Evolutionary conservation across 1,139 yeast species (phyloP), one percentile per base, ranked within the genome.

Genomic region (Protomyces inundatus): DNA sequence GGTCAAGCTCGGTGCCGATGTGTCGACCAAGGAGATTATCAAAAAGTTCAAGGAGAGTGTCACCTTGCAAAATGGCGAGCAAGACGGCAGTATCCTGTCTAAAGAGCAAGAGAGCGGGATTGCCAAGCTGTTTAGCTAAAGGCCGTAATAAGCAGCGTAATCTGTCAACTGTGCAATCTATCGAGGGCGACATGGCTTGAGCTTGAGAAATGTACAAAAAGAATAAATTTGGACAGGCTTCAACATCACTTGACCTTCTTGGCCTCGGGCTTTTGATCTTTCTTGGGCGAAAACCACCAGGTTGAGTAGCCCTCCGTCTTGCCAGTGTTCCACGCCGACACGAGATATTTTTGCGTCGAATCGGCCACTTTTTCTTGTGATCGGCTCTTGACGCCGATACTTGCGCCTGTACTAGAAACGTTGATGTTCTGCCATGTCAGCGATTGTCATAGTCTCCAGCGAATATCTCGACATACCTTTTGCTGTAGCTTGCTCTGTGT

Each of bases 81-180:
- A 34, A 42, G 42, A 39, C 23, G 37, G 52, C n/a, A 51, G 52
- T 16, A 33, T 58, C 14, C 53, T 58, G 16, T 55, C 46, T 35
- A 58, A 58, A 45, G 62, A 58, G 3, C 56, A 58, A n/a, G 62
- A 58, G n/a, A 52, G 56, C 16, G 62, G 62, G n/a, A 58, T 58
- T n/a, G 55, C 54, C 40, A 58, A 52, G 35, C 46, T 58, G 14
- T 58, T 58, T 23, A 56, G 33, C 14, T 57, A 23, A 23, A 39
- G 32, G 50, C 30, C 12, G 9, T 10, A 42, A 42, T 14, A 42
- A 16, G 48, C 48, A 9, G 14, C 12, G 4, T 39, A 14, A 9
- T 10, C 23, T 23, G 23, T 23, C n/a, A 37, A 37, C 10, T 7
- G 2, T 12, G 42, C 42, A 37, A 12, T 12, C 42, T 12, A 12